Conservation (phyloP, 441 rosid genomes). For the Corymbia citriodora region DNA sequence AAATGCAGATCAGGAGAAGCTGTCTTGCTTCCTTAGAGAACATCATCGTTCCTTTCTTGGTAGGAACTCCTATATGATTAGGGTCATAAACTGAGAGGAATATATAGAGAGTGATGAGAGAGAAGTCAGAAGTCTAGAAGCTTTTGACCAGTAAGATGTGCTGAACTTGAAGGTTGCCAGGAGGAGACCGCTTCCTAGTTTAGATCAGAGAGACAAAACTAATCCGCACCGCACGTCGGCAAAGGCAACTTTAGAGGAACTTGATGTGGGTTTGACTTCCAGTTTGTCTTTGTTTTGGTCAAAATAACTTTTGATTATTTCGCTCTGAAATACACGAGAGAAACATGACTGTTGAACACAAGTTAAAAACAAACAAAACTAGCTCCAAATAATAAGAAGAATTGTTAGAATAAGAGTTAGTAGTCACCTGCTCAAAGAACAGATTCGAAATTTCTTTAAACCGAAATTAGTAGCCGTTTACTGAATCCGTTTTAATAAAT, state of each 20-base stretch:
- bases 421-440: too few species aligned
- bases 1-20: neutral
- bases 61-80: neutral
- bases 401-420: neutral
- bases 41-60: neutral
- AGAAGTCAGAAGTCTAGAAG: neutral
- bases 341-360: neutral
- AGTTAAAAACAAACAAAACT: neutral
- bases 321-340: neutral
- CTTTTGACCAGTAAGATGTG: neutral
- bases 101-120: neutral
- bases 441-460: neutral
- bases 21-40: neutral
- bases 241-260: neutral
- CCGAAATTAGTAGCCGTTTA: accelerated
- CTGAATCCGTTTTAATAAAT: neutral
- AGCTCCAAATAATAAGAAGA: neutral
- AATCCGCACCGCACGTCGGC: neutral
- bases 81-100: neutral
- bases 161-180: neutral
- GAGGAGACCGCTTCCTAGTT: neutral
- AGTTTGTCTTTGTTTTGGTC: neutral
- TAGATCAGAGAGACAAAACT: neutral
- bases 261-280: neutral
- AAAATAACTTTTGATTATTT: too few species aligned